phyloP scores from a whole-genome alignment of 768 basidiomycete species.

The Dioszegia aurantiaca region DNA sequence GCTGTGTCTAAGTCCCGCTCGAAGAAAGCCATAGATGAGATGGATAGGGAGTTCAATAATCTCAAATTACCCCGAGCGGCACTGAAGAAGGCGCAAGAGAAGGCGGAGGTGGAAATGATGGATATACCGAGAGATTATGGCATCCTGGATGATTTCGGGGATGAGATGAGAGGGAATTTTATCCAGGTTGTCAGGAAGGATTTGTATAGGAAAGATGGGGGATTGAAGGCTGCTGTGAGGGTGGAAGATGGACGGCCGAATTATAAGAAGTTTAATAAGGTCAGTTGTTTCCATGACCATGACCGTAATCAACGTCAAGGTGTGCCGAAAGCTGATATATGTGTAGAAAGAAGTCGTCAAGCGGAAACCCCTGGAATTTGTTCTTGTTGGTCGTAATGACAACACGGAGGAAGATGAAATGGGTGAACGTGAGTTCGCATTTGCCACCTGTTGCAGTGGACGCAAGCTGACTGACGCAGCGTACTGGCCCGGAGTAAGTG shows the following conservation, averaged over 20 bases:
- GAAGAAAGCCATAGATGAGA: conserved; percentile 45
- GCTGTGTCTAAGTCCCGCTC: conserved; percentile 41
- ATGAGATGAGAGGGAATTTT: conserved; percentile 48
- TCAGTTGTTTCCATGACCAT: conserved; percentile 15
- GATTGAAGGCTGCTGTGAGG: conserved; percentile 17
- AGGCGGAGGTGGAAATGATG: conserved; percentile 19
- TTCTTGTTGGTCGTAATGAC: conserved; percentile 21
- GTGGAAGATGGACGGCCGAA: conserved; percentile 36
- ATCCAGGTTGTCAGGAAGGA: conserved; percentile 48
- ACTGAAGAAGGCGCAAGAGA: conserved; percentile 10
- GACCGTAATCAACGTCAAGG: not conserved
- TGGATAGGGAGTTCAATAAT: conserved; percentile 50
- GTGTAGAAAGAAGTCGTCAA: conserved; percentile 38
- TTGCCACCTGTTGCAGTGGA: not conserved
- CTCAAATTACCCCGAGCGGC: conserved; percentile 42
- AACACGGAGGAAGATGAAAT: conserved; percentile 32
- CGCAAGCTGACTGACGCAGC: conserved; percentile 22
- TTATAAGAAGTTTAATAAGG: conserved; percentile 53
- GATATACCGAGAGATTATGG: conserved; percentile 33
- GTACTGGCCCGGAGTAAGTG: conserved; percentile 29
- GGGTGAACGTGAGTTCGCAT: conserved; percentile 35
- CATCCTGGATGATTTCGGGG: conserved; percentile 37
- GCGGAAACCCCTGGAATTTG: conserved; percentile 32
- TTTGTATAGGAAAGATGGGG: conserved; percentile 47
- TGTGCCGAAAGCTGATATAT: conserved; percentile 12